Base-by-base conservation (phyloP, 345 rosid species). In the Xanthoceras sorbifolium region DNA sequence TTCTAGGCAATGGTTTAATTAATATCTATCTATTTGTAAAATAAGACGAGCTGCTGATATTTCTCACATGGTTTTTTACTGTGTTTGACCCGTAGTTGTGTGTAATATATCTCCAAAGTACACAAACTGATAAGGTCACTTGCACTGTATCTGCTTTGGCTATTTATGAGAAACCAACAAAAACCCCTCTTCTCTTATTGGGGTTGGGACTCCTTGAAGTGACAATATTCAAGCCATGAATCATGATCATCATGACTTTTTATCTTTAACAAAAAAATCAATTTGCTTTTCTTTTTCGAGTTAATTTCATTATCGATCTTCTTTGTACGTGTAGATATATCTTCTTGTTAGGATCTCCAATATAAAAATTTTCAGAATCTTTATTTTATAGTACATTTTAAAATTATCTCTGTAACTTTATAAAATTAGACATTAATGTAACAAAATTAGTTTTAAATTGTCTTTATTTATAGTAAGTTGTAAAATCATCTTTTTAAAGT, bases 91-190 rank as follows among this genome's bases (percentile, higher is more conserved):
- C 60, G 38, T 64, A 38, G 42, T 12, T 28, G 75, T 64, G 22
- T 74, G 72, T n/a, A 57, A 78, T 8, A 76, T 69, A 76, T 82
- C 74, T 76, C 32, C 65, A 6, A 76, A 78, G 82, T 82, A 76
- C 84, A 80, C 28, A 29, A 77, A 34, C 80, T 72, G 76, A 81
- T 77, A 65, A 79, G 69, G 29, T 75, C 54, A 28, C 60, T 3
- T 76, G 48, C 67, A 79, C 82, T 76, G 83, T 68, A 20, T 75
- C 71, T 81, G 80, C 74, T 77, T 78, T 82, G 83, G 80, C 85
- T 76, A 81, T 87, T 83, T 82, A 62, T 78, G 82, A 79, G 72
- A 85, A 85, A 82, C 82, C 84, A 82, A 82, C 84, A 84, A 80
- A 75, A 67, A 17, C 66, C 60, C 65, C 55, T 66, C 71, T 18